phyloP scores from a whole-genome alignment of 345 rosid genomes.

The Sisymbrium altissimum region DNA sequence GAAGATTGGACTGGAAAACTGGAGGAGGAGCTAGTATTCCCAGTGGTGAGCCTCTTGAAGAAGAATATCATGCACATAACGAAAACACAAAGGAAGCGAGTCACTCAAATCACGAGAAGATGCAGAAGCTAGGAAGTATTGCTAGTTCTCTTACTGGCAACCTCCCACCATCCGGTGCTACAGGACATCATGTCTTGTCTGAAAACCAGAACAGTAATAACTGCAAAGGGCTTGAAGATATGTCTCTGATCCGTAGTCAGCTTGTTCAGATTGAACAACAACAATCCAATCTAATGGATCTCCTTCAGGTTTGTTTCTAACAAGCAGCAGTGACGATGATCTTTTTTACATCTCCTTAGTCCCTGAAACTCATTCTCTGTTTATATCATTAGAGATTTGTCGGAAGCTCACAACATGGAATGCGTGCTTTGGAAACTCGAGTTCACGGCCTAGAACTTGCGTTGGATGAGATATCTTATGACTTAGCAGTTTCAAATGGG shows the following conservation, averaged over 20 bases:
- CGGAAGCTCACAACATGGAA: constrained; percentile 78
- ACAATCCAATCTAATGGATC: constrained; percentile 80
- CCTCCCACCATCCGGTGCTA: constrained; percentile 40
- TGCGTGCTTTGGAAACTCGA: constrained; percentile 77
- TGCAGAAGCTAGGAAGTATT: constrained; percentile 49
- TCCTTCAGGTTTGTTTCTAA: constrained; percentile 67
- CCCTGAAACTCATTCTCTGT: constrained; percentile 1
- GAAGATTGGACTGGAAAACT: constrained; percentile 54
- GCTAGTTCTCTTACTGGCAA: constrained; percentile 58
- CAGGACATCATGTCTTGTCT: constrained; percentile 37
- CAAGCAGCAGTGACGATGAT: background rate
- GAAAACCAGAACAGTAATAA: constrained; percentile 53
- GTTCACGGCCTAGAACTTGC: constrained; percentile 88
- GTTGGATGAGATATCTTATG: constrained; percentile 89
- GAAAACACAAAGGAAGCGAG: constrained; percentile 14
- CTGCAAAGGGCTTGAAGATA: constrained; percentile 71
- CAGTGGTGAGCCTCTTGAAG: constrained; percentile 28
- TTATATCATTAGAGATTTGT: constrained; percentile 61
- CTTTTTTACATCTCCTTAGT: background rate
- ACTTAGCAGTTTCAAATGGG: constrained; percentile 72
- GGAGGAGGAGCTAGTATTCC: constrained; percentile 45
- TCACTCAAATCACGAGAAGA: constrained; percentile 29
- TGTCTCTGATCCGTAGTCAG: constrained; percentile 72
- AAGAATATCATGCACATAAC: background rate
- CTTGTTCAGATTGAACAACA: constrained; percentile 92